Conservation (phyloP, 2,329 filamentous ascomycete species). For the Epichloe brachyelytri region DNA sequence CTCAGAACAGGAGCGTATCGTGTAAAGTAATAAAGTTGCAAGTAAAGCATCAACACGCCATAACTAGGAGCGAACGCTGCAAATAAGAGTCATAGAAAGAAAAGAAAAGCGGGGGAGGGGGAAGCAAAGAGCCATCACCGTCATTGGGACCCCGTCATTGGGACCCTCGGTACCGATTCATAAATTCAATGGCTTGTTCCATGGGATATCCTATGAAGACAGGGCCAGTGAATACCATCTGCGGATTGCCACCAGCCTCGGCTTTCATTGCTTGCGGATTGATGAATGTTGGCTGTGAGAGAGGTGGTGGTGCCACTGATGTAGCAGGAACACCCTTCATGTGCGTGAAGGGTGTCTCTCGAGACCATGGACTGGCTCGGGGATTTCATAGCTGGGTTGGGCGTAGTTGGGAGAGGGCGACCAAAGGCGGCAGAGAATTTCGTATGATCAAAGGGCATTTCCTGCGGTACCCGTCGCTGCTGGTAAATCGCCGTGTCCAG, state of each 20-base stretch:
- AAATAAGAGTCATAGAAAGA: background rate
- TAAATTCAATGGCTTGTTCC: constrained; percentile 65
- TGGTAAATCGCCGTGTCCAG: constrained; percentile 12
- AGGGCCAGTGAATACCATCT: constrained; percentile 82
- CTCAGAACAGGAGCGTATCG: constrained; percentile 7
- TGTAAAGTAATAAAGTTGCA: constrained; percentile 1
- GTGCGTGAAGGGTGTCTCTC: constrained; percentile 12
- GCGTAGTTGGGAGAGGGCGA: constrained; percentile 9
- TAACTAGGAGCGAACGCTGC: background rate
- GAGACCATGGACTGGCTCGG: constrained; percentile 1
- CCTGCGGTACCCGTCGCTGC: constrained; percentile 11
- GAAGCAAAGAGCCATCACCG: background rate
- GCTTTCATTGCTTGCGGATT: constrained; percentile 27
- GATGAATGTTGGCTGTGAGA: constrained; percentile 37
- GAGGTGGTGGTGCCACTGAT: constrained; percentile 6
- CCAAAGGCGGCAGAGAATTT: constrained; percentile 27
- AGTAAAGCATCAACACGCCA: constrained; percentile 1
- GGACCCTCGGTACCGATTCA: constrained; percentile 43
- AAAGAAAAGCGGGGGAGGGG: background rate
- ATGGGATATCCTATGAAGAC: constrained; percentile 88
- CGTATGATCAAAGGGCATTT: constrained; percentile 47
- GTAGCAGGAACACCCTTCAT: constrained; percentile 7
- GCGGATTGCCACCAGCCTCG: constrained; percentile 29
- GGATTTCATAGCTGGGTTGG: constrained; percentile 8
- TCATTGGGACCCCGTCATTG: constrained; percentile 16